Evolutionary conservation across 192 early-diverging fungal species (phyloP), one percentile per base, ranked within the genome.

Genomic region (Rhizophagus clarus): DNA sequence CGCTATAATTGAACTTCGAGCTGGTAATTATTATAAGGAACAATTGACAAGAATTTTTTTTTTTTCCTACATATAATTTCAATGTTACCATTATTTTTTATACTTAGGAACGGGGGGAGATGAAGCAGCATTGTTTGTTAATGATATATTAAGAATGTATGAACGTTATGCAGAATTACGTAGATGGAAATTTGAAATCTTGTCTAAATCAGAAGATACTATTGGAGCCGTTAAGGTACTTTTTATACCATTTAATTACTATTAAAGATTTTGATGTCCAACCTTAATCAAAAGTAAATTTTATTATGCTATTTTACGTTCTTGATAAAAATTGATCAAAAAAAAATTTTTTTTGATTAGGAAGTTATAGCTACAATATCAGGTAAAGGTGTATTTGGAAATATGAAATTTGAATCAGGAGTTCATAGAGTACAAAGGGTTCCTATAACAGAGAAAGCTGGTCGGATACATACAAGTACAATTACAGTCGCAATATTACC

Each of bases 351-450:
- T 34, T 40, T 61, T 51, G 20, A 72, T 12, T 71, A 92, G 85
- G 94, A 92, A 73, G 89, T 87, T 2, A 88, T 90, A 3, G 88
- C 90, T 32, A 88, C 89, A 69, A 88, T 95, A 34, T 83, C 90
- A 2, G 94, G 94, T 34, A 83, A 84, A 45, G 88, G 87, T 63
- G 94, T 94, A 63, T 94, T 95, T 83, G 91, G 93, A 42, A 81
- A 86, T 40, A 82, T 95, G 68, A 93, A 91, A 87, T 94, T 91
- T 80, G 94, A 95, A 85, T 91, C 93, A 2, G 94, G 94, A 15
- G 93, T 94, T 22, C 94, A 95, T 61, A 83, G 94, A n/a, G 94
- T 94, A 5, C 94, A 95, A 82, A 87, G 93, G 9, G 91, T 95
- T 15, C 94, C 94, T 8, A 89, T 88, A 8, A 95, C 94, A 3